Evolutionary conservation across 139 green algal genomes (phyloP).

Genomic region (Pseudopediastrum boryanum): DNA sequence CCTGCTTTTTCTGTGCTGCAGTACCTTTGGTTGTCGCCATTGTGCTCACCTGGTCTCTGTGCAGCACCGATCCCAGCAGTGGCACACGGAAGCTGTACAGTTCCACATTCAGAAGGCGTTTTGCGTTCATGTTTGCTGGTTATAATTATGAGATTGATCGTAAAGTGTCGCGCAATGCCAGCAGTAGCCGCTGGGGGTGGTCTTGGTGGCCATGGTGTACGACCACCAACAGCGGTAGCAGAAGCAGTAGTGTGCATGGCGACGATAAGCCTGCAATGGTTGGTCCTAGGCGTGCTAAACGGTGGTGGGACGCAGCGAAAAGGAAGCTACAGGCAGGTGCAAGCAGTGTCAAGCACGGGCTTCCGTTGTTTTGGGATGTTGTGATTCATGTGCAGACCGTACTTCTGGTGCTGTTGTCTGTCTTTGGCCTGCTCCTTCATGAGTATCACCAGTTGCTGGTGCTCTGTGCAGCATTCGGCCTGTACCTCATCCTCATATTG

Average conservation of each 20-base stretch:
- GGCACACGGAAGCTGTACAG: not conserved
- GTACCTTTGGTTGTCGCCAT: not conserved
- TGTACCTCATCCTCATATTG: not conserved
- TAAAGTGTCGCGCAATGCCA: too few species aligned
- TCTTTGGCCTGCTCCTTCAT: not conserved
- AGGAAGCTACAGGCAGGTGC: not conserved
- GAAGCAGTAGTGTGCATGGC: not conserved
- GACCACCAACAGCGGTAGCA: not conserved
- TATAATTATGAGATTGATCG: too few species aligned
- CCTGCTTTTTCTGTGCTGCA: not conserved
- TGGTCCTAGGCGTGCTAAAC: not conserved
- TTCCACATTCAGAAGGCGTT: not conserved
- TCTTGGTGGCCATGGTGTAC: not conserved
- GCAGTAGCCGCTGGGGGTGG: too few species aligned
- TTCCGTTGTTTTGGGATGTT: not conserved
- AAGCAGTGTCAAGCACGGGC: not conserved
- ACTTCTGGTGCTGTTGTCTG: not conserved
- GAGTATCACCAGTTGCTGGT: slow-evolving; percentile 23
- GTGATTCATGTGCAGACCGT: slow-evolving; percentile 7
- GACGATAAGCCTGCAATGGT: not conserved
- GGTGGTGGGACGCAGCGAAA: not conserved
- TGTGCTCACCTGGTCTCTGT: too few species aligned
- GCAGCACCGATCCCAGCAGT: too few species aligned
- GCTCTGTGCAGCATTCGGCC: not conserved
- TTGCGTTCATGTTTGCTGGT: not conserved